Base-by-base conservation (phyloP, 805 yeast genomes). In the Lipomyces starkeyi region DNA sequence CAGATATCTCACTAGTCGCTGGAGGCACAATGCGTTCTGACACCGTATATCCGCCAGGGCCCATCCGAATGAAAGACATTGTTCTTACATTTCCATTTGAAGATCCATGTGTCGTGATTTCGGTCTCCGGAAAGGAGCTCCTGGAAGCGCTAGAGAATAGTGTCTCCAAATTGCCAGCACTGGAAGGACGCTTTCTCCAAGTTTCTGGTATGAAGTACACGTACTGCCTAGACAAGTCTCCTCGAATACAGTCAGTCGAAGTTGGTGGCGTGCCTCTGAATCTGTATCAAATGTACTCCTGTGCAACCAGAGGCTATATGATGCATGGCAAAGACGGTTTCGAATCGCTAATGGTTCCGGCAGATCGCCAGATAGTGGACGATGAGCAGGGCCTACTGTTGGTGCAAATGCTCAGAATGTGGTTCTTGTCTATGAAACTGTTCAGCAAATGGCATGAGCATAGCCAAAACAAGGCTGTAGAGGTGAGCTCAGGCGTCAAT, bases 1-100 rank as follows among this genome's bases (percentile, higher is more conserved):
- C 74, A 0, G 74, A 72, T 40, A 14, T 72, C 29, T 52, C 73
- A 11, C 59, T 72, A 9, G 59, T 72, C 40, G 73, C 74, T 14
- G 74, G 74, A 13, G 74, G 70, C 25, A 72, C 75, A 11, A 55
- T 72, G 40, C 61, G 74, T n/a, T 72, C 74, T 3, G 74, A 72
- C 53, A 67, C 69, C 4, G 20, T 72, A 7, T 62, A 63, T 43
- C 59, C 53, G 9, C 47, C 61, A 14, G 74, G 74, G 2, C 68
- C 70, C 9, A 20, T 72, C 3, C 25, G 62, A 4, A 59, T 72
- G 58, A 64, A 66, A 37, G 73, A 70, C 32, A 61, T 72, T 29
- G 73, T 71, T 11, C 43, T 67, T n/a, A 59, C 71, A 11, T 72
- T 72, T 35, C 74, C 74, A 1, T 72, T 67, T 47, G 74, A 72